Base-by-base conservation (phyloP, 805 yeast species). In the Ogataea minuta region DNA sequence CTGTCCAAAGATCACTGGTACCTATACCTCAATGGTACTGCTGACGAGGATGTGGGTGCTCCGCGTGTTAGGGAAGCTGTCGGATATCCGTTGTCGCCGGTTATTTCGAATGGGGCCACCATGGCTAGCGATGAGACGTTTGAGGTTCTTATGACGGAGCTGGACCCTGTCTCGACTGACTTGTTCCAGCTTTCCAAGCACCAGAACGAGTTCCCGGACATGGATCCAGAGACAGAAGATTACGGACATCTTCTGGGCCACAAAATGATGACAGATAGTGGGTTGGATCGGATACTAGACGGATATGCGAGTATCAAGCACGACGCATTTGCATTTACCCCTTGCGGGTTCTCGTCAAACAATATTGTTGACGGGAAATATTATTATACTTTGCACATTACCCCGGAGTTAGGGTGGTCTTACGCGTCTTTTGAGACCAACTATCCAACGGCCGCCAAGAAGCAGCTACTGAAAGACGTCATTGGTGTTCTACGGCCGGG, bases 391-490 rank as follows among this genome's bases (percentile, higher is more conserved):
- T 70, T 90, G 43, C 98, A 93, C 59, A 85, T 93, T 28, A 93
- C 99, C 0, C 98, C 98, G 0, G 98, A 93, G 59, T 60, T 70
- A 15, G 95, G 91, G 25, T 91, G 95, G 88, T 87, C 96, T 4
- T 91, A 91, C 63, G 98, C 98, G 4, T 85, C 95, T 8, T 93
- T 93, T 62, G 98, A 93, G 60, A 80, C 96, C 14, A 91, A 87
- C 60, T 86, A 80, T 28, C 81, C 84, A 6, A 50, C 59, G 10
- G 66, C 68, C 26, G 63, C 70, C 46, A 76, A 81, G 52, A 57
- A 71, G 23, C 73, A 72, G n/a, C 79, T 87, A 8, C 61, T 86
- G 45, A 49, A 64, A 28, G 75, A 74, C 27, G 82, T 89, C 2
- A 67, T 89, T 48, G 54, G 63, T 4, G 72, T 84, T 20, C 82